phyloP scores from a whole-genome alignment of 768 basidiomycete genomes.

The Daedaleopsis nitida region DNA sequence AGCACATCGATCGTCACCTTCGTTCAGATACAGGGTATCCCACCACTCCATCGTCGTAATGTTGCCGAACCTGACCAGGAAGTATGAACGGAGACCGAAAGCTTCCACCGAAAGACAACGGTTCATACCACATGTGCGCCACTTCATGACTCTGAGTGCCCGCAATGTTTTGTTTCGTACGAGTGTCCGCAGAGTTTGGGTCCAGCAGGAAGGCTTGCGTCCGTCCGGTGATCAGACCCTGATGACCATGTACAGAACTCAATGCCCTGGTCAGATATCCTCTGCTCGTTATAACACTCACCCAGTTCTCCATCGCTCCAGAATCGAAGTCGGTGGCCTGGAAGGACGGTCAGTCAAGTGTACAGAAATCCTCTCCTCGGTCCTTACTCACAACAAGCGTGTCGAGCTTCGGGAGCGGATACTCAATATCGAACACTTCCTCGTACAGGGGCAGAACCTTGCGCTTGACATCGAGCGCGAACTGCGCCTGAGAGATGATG shows the following conservation, averaged over 20 bases:
- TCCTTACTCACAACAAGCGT: slow-evolving; percentile 67
- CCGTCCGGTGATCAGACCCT: slow-evolving; percentile 53
- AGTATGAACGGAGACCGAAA: not conserved
- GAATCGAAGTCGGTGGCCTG: slow-evolving; percentile 87
- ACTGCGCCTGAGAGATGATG: slow-evolving; percentile 80
- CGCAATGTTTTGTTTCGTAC: slow-evolving; percentile 78
- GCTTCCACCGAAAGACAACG: not conserved
- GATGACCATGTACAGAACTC: too few relatives aligned
- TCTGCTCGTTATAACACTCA: slow-evolving; percentile 15
- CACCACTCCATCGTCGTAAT: slow-evolving; percentile 96
- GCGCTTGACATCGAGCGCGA: slow-evolving; percentile 87
- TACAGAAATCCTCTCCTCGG: not conserved
- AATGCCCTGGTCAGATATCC: too few relatives aligned
- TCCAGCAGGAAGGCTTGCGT: slow-evolving; percentile 83
- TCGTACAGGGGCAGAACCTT: slow-evolving; percentile 89
- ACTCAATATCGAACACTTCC: slow-evolving; percentile 89
- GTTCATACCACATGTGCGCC: slow-evolving; percentile 74
- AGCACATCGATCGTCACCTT: slow-evolving; percentile 45
- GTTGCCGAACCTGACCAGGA: slow-evolving; percentile 75
- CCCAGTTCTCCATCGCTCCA: slow-evolving; percentile 92
- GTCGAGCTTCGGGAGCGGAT: slow-evolving; percentile 93
- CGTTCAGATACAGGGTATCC: slow-evolving; percentile 83
- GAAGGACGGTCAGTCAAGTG: not conserved
- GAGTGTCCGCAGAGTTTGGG: slow-evolving; percentile 69
- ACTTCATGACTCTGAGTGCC: slow-evolving; percentile 84